Percentiles rank a stretch among this genome's conserved stretches.
Evolutionary conservation across 2,329 filamentous ascomycete genomes (phyloP).

Genomic region (Ophiostoma sp.): DNA sequence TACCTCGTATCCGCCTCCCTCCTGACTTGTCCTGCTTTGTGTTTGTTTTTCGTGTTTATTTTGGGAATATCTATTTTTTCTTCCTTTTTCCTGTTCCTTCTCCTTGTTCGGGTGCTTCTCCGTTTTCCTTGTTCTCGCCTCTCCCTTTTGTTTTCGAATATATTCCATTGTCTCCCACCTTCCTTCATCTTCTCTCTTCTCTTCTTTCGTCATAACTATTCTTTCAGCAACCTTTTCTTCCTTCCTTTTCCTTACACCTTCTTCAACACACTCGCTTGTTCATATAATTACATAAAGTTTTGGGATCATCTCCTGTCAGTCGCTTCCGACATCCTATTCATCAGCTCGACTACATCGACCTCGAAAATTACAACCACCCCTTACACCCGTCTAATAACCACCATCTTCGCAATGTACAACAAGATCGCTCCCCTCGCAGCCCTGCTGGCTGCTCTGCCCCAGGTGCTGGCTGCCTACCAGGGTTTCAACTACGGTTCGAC

Average conservation of each 20-base stretch:
- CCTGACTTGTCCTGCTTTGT: slow-evolving; percentile 14
- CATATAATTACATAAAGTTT: slow-evolving; percentile 8
- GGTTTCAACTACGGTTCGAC: slow-evolving; percentile 71
- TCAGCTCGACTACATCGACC: background rate
- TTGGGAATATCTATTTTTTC: slow-evolving; percentile 6
- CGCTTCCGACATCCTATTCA: background rate
- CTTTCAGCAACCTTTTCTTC: slow-evolving; percentile 1
- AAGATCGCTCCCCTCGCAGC: slow-evolving; percentile 25
- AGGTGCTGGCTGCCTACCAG: slow-evolving; percentile 34
- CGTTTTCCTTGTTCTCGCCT: slow-evolving; percentile 14
- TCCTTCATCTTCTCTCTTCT: slow-evolving; percentile 13
- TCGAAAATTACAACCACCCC: background rate
- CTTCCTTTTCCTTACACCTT: background rate
- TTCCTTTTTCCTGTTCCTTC: slow-evolving; percentile 12
- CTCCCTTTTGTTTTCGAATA: background rate
- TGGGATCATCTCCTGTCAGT: slow-evolving; percentile 16
- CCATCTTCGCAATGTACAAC: slow-evolving; percentile 12
- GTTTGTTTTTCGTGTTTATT: slow-evolving; percentile 5
- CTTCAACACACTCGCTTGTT: slow-evolving; percentile 19
- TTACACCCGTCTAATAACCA: background rate
- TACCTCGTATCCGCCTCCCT: slow-evolving; percentile 21
- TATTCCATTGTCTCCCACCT: slow-evolving; percentile 9
- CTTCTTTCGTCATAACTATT: background rate
- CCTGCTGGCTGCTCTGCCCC: slow-evolving; percentile 25
- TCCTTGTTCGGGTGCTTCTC: slow-evolving; percentile 3